These are phyloP conservation scores for Mycena rebaudengoi DNA, from an alignment of 768 basidiomycete genomes.

Conservation along the genomic window DNA sequence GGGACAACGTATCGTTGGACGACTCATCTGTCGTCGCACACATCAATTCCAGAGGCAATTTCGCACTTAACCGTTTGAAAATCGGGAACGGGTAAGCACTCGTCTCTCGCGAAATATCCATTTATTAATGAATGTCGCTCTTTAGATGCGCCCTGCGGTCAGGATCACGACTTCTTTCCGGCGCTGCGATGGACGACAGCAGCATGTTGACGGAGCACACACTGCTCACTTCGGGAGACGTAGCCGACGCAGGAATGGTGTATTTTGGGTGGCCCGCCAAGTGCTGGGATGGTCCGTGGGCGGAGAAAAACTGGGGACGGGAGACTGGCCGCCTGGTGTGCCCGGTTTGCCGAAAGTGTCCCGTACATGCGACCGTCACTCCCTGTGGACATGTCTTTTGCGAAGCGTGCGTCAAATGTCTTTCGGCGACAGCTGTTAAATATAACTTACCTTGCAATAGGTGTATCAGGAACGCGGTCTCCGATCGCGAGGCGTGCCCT, in stretches of 20 bases:
- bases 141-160: slow-evolving; percentile 51
- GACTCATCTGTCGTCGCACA: slow-evolving; percentile 58
- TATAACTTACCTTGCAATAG: no score
- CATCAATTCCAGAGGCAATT: slow-evolving; percentile 55
- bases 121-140: no score
- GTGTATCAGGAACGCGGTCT: no score
- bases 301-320: slow-evolving; percentile 13
- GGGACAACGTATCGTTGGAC: slow-evolving; percentile 52
- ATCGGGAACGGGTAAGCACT: slow-evolving; percentile 49
- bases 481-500: no score
- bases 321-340: no score
- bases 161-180: slow-evolving; percentile 55
- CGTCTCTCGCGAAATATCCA: no score
- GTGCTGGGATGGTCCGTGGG: slow-evolving; percentile 28
- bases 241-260: slow-evolving; percentile 47
- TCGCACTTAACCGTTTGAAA: slow-evolving; percentile 50
- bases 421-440: no score
- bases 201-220: slow-evolving; percentile 59
- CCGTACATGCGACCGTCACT: no score
- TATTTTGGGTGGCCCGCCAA: slow-evolving; percentile 57
- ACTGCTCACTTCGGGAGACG: slow-evolving; percentile 54
- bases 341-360: no score
- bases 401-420: no score
- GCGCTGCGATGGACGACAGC: slow-evolving; percentile 57
- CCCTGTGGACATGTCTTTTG: no score